phyloP scores from a whole-genome alignment of 345 rosid species.

The Rhodomyrtus tomentosa region DNA sequence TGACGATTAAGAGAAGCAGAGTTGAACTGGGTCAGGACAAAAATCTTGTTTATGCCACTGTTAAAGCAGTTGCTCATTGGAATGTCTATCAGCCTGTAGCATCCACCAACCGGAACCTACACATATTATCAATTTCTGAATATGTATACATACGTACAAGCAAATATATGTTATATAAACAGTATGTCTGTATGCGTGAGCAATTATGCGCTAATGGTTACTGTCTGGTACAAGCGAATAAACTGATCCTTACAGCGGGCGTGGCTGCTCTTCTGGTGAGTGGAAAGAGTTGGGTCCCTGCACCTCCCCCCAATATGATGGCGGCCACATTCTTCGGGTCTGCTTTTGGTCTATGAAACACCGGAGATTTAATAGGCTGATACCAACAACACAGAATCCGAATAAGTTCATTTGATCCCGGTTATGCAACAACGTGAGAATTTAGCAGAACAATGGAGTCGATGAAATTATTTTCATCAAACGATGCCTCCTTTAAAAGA shows the following conservation, averaged over 20 bases:
- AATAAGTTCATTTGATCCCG: neutral
- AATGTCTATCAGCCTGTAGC: slow-evolving; percentile 84
- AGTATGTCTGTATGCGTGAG: neutral
- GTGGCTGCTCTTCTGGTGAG: slow-evolving; percentile 85
- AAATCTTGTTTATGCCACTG: slow-evolving; percentile 89
- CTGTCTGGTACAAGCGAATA: neutral
- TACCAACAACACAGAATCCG: neutral
- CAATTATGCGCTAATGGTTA: neutral
- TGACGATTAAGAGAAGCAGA: slow-evolving; percentile 95
- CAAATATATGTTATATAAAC: neutral
- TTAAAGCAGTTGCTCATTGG: slow-evolving; percentile 99
- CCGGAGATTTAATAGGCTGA: slow-evolving; percentile 38
- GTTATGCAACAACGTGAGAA: neutral
- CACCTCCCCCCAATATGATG: slow-evolving; percentile 88
- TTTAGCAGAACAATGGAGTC: neutral
- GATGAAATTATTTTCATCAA: neutral
- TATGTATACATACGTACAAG: neutral
- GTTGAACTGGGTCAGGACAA: slow-evolving; percentile 87
- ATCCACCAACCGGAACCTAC: slow-evolving; percentile 92
- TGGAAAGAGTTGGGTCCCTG: slow-evolving; percentile 86
- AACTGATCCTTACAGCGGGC: slow-evolving; percentile 62
- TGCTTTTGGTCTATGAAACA: slow-evolving; percentile 38
- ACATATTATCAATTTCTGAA: neutral
- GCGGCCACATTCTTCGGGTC: slow-evolving; percentile 89
- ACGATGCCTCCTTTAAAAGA: neutral